Conservation (phyloP, 305 asterid genomes). For the Fraxinus paxiana region DNA sequence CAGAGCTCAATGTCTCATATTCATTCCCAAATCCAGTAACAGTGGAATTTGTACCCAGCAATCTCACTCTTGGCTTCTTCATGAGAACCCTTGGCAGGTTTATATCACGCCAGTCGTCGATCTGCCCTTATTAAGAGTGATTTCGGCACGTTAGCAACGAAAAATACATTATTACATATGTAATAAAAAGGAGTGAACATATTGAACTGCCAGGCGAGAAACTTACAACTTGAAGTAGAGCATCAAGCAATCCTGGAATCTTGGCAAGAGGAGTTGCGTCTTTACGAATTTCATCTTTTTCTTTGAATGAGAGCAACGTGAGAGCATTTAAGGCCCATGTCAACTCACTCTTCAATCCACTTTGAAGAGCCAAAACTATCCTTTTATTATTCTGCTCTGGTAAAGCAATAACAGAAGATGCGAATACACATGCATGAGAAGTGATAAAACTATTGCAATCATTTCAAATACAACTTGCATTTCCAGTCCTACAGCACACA, state of each 20-base stretch:
- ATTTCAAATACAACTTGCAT: neutral
- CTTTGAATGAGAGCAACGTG: conserved; percentile 87
- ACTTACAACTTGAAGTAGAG: conserved; percentile 89
- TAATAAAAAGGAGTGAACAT: neutral
- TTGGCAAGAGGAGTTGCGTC: conserved; percentile 93
- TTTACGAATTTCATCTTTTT: conserved; percentile 85
- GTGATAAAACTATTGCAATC: conserved; percentile 1
- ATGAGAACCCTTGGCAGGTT: conserved; percentile 77
- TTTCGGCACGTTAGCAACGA: neutral
- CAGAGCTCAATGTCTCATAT: conserved; percentile 56
- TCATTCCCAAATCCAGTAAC: conserved; percentile 86
- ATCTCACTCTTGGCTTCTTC: conserved; percentile 67
- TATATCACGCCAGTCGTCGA: conserved; percentile 97
- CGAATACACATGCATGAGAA: conserved; percentile 3
- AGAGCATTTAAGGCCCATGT: conserved; percentile 93
- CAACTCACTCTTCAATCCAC: conserved; percentile 92
- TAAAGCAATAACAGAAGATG: conserved; percentile 25
- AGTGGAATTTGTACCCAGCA: conserved; percentile 61
- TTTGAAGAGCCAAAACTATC: conserved; percentile 91
- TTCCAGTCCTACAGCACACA: neutral
- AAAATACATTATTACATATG: neutral
- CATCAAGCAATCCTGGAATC: conserved; percentile 91
- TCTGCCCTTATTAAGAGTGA: conserved; percentile 41
- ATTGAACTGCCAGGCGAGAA: conserved; percentile 16
- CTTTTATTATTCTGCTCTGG: conserved; percentile 92